These are phyloP conservation scores for Blastocystis sp. DNA, from an alignment of 352 stramenopile species.

Conservation along the genomic window DNA sequence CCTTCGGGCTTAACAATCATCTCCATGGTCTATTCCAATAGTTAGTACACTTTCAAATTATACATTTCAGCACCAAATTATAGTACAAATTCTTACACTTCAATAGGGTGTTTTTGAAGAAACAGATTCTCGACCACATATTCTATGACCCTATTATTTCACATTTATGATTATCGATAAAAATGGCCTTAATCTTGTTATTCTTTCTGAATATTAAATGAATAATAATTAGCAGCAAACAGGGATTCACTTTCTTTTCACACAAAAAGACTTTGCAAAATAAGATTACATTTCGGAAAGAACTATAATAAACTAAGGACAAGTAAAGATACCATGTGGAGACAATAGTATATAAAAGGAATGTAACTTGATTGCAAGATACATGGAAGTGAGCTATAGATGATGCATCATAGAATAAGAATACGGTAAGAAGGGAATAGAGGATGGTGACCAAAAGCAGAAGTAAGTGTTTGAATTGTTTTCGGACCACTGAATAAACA, in stretches of 20 bases:
- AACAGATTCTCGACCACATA: neutral
- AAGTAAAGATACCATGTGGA: neutral
- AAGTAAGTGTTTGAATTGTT: neutral
- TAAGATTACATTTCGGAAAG: neutral
- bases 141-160: constrained; percentile 16
- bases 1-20: constrained; percentile 52
- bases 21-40: constrained; percentile 47
- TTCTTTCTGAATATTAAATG: neutral
- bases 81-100: neutral
- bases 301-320: neutral
- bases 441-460: neutral
- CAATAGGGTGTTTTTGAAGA: constrained; percentile 58
- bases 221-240: neutral
- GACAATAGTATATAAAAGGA: neutral
- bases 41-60: constrained; percentile 3
- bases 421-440: neutral
- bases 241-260: neutral
- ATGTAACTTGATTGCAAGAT: constrained; percentile 3
- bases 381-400: constrained; percentile 1
- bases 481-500: neutral
- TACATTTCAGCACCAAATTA: neutral
- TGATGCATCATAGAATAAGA: neutral
- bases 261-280: neutral
- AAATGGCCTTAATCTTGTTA: neutral
- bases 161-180: neutral